A percentile compares a stretch with the other conserved stretches of the same genome.
Conservation (phyloP, 768 basidiomycete genomes). For the Boletus pseudo-olivaceus region DNA sequence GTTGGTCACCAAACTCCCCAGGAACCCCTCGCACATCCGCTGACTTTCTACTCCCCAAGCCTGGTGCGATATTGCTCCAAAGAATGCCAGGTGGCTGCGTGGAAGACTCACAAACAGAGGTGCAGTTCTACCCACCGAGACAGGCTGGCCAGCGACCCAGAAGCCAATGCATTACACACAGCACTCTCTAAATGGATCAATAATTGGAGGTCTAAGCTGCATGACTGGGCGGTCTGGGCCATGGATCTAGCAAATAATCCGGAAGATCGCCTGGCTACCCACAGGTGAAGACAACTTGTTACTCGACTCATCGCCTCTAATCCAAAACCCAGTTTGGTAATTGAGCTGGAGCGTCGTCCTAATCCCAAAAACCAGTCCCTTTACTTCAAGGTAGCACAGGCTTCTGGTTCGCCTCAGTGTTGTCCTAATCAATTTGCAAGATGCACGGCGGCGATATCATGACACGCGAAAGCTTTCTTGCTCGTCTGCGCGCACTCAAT, state of each 20-base stretch:
- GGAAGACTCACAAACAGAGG: conserved; percentile 27
- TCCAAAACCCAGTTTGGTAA: conserved; percentile 15
- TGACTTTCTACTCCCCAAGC: conserved; percentile 3
- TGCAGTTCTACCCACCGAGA: conserved; percentile 13
- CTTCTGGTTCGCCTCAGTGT: not conserved
- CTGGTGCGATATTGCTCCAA: conserved; percentile 31
- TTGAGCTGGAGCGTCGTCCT: conserved; percentile 19
- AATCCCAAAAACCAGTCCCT: conserved; percentile 13
- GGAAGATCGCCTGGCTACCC: conserved; percentile 22
- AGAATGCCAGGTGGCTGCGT: conserved; percentile 28
- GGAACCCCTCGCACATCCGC: not conserved
- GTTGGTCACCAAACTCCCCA: conserved; percentile 6
- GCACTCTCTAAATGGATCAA: conserved; percentile 28
- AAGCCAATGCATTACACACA: conserved; percentile 15
- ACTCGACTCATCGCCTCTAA: not conserved
- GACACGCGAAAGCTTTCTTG: conserved; percentile 16
- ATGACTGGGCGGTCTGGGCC: conserved; percentile 17
- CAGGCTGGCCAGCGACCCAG: conserved; percentile 11
- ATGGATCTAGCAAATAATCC: conserved; percentile 29
- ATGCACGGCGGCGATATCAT: conserved; percentile 24
- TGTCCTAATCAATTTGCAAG: conserved; percentile 10
- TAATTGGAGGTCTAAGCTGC: conserved; percentile 20
- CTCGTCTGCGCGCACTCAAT: conserved; percentile 11
- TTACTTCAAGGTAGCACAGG: conserved; percentile 19
- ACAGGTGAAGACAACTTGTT: conserved; percentile 11